Base-by-base conservation (phyloP, 768 basidiomycete genomes). In the Daedaleopsis nitida region DNA sequence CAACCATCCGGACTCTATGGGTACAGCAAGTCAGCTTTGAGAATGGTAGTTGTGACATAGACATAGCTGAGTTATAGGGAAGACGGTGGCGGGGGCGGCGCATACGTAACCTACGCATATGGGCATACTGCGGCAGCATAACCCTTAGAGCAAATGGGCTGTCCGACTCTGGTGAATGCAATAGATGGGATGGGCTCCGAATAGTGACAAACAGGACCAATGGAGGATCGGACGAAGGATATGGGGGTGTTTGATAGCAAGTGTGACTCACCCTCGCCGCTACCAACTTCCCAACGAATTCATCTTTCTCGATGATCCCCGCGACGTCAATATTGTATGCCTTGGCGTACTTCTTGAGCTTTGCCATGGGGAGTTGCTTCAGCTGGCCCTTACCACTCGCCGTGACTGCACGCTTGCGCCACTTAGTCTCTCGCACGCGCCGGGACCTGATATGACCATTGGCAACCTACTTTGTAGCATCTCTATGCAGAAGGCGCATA, bases 401-500 rank as follows among this genome's bases (percentile, higher is more conserved):
- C 14, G 91, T 93, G 58, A 91, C 91, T 93, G 65, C 32, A 52
- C 34, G 43, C 52, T 21, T 55, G 56, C 37, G 34, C 42, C 11
- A 37, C 44, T 65, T 32, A 47, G 47, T 24, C 2, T 17, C 32
- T 24, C 17, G 21, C 9, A 17, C 57, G 9, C 37, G 8, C 7
- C 32, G 27, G 27, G 7, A 4, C 19, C 32, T 7, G n/a, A 16
- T 14, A 51, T 1, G 24, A 19, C 37, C 5, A 32, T 24, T 24
- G 52, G 59, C 16, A 19, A 68, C 72, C 45, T 65, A 92, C 91
- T 82, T 34, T 73, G 84, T 43, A 93, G 73, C 65, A 81, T 78
- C 56, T 92, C 89, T 54, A 91, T 85, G 72, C 91, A 93, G 70
- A 77, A 90, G 1, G 77, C 86, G 68, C 91, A 93, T 37, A 93